Conservation (phyloP, 345 rosid genomes). For the Populus davidiana region DNA sequence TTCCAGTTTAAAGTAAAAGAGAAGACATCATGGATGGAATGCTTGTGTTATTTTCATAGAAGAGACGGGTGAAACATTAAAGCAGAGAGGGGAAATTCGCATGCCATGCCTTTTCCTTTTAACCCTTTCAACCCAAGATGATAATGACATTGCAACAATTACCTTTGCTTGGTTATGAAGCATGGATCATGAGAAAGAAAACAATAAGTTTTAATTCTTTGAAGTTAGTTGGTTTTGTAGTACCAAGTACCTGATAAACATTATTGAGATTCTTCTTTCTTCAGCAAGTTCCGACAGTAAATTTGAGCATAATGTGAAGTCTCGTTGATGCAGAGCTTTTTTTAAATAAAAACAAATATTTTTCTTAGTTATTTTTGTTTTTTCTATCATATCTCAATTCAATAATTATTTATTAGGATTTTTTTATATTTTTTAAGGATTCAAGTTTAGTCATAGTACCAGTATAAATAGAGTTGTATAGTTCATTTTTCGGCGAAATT, state of each 20-base stretch:
- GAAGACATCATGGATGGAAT: slow-evolving; percentile 9
- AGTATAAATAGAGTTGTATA: too few species aligned
- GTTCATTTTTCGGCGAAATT: too few species aligned
- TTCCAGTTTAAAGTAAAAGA: background rate
- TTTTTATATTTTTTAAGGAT: too few species aligned
- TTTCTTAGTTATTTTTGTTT: too few species aligned
- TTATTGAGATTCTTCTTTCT: background rate
- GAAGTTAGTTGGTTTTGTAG: background rate
- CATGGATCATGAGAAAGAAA: background rate
- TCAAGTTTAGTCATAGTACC: too few species aligned
- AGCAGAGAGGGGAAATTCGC: slow-evolving; percentile 1
- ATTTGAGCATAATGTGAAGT: background rate
- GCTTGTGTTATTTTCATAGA: background rate
- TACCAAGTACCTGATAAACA: background rate
- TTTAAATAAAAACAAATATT: too few species aligned
- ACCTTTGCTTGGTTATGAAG: background rate
- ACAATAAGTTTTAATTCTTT: background rate
- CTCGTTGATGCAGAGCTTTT: background rate
- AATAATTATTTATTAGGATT: too few species aligned
- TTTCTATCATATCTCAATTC: too few species aligned
- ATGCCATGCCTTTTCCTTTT: slow-evolving; percentile 4
- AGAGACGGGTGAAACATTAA: background rate
- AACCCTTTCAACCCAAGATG: slow-evolving; percentile 11
- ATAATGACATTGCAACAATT: slow-evolving; percentile 5
- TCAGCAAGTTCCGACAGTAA: background rate